These are phyloP conservation scores for Metahyphopichia silvanorum DNA, from an alignment of 805 yeast species.

Conservation along the genomic window DNA sequence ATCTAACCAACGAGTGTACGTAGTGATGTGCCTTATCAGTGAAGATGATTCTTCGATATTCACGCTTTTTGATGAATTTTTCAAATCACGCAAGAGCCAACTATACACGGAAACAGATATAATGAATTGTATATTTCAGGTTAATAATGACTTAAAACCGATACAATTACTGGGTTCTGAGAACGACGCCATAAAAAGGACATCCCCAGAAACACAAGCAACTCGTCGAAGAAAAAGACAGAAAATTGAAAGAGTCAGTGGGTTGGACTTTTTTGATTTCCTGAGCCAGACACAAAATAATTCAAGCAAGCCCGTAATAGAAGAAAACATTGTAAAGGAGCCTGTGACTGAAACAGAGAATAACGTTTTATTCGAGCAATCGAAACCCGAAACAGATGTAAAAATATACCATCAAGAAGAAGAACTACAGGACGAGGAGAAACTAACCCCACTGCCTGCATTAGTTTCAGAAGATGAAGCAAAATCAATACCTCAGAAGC, in stretches of 20 bases:
- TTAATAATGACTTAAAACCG: conserved; percentile 4
- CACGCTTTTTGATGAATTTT: background rate
- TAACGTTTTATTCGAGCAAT: too few species aligned
- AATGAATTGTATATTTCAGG: conserved; percentile 5
- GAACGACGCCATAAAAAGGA: too few species aligned
- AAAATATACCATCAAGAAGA: too few species aligned
- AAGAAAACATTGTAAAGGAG: background rate
- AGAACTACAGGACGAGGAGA: too few species aligned
- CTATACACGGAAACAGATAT: conserved; percentile 5
- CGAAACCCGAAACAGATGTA: too few species aligned
- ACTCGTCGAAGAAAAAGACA: conserved; percentile 23
- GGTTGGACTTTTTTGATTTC: conserved; percentile 34
- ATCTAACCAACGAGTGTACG: too few species aligned
- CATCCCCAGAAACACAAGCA: conserved; percentile 2
- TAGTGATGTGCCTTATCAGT: background rate
- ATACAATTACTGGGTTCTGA: conserved; percentile 2
- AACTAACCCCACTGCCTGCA: too few species aligned
- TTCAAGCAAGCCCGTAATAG: too few species aligned
- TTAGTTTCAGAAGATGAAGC: too few species aligned
- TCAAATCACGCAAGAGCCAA: background rate
- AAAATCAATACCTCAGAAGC: too few species aligned
- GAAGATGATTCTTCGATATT: background rate
- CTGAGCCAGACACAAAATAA: background rate
- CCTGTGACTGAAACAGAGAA: background rate
- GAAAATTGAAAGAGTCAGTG: conserved; percentile 28